Base-by-base conservation (phyloP, 148 eudicot genomes). In the Fagopyrum homotropicum region DNA sequence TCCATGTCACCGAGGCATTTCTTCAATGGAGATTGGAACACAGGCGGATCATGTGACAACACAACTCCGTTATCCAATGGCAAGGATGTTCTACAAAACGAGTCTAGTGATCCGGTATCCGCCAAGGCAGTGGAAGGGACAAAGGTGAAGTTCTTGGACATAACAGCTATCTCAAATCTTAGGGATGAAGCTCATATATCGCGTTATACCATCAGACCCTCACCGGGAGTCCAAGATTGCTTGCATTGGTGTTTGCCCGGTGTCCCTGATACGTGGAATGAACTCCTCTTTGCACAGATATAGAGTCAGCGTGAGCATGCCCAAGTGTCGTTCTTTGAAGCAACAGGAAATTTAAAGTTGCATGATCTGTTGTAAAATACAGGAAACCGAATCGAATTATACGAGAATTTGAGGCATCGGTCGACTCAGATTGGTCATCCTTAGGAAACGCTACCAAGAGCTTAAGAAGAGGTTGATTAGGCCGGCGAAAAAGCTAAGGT, bases 161-260 rank as follows among this genome's bases (percentile, higher is more conserved):
- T 91, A 29, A 89, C 97, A 0, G 91, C 85, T 55, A 77, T 89
- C 49, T 91, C 97, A 6, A 75, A 91, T 84, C 83, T 89, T 75
- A 83, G 93, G 79, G 97, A 91, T 48, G 93, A 91, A 79, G 93
- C 87, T 19, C 93, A 89, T 75, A 81, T 91, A 68, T 91, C 97
- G 4, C 79, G 85, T 35, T 86, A 91, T 79, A 84, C 86, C 45
- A 82, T 91, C 47, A 86, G 75, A 78, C 80, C 83, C 26, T 79
- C 89, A 30, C 85, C 89, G 1, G 91, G 92, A 6, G 73, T 83
- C 75, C 88, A 89, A 75, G 92, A 91, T 83, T 91, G 96, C 80
- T 79, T 91, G 85, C 96, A 88, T 78, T 91, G 96, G 96, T 91
- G 93, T 79, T 77, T 91, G 60, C 96, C 96, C 4, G 96, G 96